Conservation (phyloP, 2,329 filamentous ascomycete species). For the Microsporum ferrugineum region DNA sequence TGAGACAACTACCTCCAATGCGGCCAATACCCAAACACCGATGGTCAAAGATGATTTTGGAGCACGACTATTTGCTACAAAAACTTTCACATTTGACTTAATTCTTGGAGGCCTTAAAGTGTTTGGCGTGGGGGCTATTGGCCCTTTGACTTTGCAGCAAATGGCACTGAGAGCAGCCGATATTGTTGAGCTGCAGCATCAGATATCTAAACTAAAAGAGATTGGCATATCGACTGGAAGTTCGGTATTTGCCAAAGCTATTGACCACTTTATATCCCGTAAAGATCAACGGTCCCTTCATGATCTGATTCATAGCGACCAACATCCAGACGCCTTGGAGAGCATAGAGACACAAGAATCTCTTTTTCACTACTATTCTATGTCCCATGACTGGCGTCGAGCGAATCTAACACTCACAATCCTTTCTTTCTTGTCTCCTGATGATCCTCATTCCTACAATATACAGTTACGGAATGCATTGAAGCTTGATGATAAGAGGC, state of each 20-base stretch:
- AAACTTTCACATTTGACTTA: slow-evolving; percentile 59
- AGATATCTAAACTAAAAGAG: slow-evolving; percentile 50
- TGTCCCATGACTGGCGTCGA: slow-evolving; percentile 40
- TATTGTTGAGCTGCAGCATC: slow-evolving; percentile 44
- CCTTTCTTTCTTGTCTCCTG: slow-evolving; percentile 32
- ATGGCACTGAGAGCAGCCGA: slow-evolving; percentile 56
- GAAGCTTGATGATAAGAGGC: slow-evolving; percentile 22
- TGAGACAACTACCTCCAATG: neutral
- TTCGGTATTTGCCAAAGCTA: slow-evolving; percentile 53
- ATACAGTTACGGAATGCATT: slow-evolving; percentile 33
- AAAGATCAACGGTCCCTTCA: slow-evolving; percentile 44
- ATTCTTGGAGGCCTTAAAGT: slow-evolving; percentile 58
- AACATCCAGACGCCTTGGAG: slow-evolving; percentile 54
- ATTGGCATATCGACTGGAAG: slow-evolving; percentile 52
- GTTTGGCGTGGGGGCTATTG: slow-evolving; percentile 60
- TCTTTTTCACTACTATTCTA: slow-evolving; percentile 43
- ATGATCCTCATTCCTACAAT: slow-evolving; percentile 24
- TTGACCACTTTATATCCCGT: slow-evolving; percentile 52
- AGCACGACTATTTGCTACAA: slow-evolving; percentile 71
- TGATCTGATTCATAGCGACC: slow-evolving; percentile 47
- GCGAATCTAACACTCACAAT: slow-evolving; percentile 47
- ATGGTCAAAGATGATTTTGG: slow-evolving; percentile 57
- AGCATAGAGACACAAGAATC: slow-evolving; percentile 44
- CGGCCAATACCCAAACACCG: neutral
- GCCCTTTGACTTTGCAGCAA: slow-evolving; percentile 64